Base-by-base conservation (phyloP, 257 asterid species). In the Primulina huaijiensis region DNA sequence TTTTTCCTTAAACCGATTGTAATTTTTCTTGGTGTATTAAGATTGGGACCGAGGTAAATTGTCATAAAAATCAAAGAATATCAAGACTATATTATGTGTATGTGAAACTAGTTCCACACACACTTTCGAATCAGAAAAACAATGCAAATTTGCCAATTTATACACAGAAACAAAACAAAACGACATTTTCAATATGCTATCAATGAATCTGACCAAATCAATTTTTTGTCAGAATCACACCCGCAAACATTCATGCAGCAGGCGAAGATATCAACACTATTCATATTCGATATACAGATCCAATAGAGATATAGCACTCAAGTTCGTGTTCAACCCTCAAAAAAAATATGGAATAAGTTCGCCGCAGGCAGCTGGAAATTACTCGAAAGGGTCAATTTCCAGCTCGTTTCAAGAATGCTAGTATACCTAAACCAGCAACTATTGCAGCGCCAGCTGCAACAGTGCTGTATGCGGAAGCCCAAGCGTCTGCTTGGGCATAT, bases 391-490 rank as follows among this genome's bases (percentile, higher is more conserved):
- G 0, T 84, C 56, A 86, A 71, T 78, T 79, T 60, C 77, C 72
- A 1, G 86, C 52, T 77, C 92, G 81, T 75, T 83, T 91, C 77
- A 91, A 79, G 76, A 81, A 86, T 30, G 97, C 94, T 20, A 81
- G 80, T 38, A 86, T 77, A 59, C 99, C 90, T 79, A 94, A 71
- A 61, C 89, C 90, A 27, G 97, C 97, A 12, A 88, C 78, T 19
- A 94, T 77, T 33, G 93, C 96, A 78, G 97, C 95, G 29, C 97
- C 99, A 57, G 97, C 96, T 50, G 96, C 97, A 35, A 89, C 90
- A 2, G 90, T 82, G 20, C 90, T 80, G 53, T 88, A 94, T 19
- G 97, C 86, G 2, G 95, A 84, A 38, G 92, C 79, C 80, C 93
- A 84, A n/a, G 93, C 82, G 72, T 85, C 87, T 31, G 84, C 79